Base-by-base conservation (phyloP, 208 protist genomes). In the Herpetomonas samuelpessoai region DNA sequence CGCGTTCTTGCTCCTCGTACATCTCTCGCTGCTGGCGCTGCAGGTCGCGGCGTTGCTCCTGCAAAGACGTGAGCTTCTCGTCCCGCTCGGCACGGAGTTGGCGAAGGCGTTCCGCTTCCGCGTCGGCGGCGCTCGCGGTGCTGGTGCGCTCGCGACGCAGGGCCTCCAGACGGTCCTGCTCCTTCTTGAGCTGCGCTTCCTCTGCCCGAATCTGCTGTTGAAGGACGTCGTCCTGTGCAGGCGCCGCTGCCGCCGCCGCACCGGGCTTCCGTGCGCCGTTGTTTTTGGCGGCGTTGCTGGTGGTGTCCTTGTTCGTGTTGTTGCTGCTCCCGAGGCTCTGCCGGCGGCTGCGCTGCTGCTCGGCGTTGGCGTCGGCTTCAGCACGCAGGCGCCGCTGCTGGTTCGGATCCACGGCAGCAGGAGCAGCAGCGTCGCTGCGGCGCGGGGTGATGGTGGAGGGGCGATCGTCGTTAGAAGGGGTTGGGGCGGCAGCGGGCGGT, bases 301-400 rank as follows among this genome's bases (percentile, higher is more conserved):
- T 54, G 27, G 19, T 54, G 49, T 38, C 38, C 27, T 2, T 54
- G 49, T 54, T 24, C 3, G 49, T 48, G 30, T 21, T 56, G 6
- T 41, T 28, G 41, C 28, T 41, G 12, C 51, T 35, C 2, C 35
- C 35, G 35, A 41, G 35, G 35, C 9, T 18, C 35, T 41, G 35
- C 14, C 35, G 35, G 9, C 35, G 35, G 35, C 14, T 14, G 35
- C 35, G 35, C 35, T 41, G 35, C 35, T 41, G 9, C 35, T 41
- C 14, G 35, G 35, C 35, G 35, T 41, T 18, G 35, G 35, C 35
- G 9, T 41, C 35, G 35, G 35, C 35, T 14, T 41, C 35, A 14
- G 6, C 35, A 14, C 35, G 35, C 35, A 41, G 35, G 9, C 35
- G 35, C 35, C 14, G 35, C 35, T 41, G 35, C 35, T 41, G 9